A percentile compares a stretch with the other conserved stretches of the same genome.
phyloP scores from a whole-genome alignment of 139 green algal species.

The Chlorella sorokiniana region DNA sequence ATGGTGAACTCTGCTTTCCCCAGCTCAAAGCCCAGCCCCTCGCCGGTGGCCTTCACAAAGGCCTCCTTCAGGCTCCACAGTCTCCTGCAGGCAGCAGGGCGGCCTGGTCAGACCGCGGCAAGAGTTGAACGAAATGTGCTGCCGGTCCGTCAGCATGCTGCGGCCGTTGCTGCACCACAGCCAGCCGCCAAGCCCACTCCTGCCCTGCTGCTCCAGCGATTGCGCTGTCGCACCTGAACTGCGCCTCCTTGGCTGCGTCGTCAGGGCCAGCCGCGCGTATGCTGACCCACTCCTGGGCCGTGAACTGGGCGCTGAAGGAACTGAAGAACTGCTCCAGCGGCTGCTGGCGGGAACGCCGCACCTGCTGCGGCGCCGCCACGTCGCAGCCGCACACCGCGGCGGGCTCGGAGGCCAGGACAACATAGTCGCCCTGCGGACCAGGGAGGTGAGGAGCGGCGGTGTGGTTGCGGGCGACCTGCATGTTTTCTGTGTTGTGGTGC shows the following conservation, averaged over 20 bases:
- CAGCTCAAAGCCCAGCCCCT: slow-evolving; percentile 79
- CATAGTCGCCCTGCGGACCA: slow-evolving; percentile 68
- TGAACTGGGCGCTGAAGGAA: slow-evolving; percentile 52
- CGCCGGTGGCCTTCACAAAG: slow-evolving; percentile 80
- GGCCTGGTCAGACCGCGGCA: no score
- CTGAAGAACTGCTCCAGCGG: slow-evolving; percentile 23
- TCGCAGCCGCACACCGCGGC: slow-evolving; percentile 78
- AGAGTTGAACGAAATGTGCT: no score
- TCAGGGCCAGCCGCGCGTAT: slow-evolving; percentile 29
- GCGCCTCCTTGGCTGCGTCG: slow-evolving; percentile 48
- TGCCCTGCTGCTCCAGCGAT: no score
- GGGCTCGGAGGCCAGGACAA: slow-evolving; percentile 75
- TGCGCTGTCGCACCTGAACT: slow-evolving; percentile 52
- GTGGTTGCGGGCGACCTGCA: neutral
- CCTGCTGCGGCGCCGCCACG: slow-evolving; percentile 71
- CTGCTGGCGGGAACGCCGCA: slow-evolving; percentile 10
- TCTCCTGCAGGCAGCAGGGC: slow-evolving; percentile 12
- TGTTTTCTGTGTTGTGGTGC: no score
- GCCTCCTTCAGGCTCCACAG: slow-evolving; percentile 88
- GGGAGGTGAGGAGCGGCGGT: neutral
- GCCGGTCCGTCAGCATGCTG: no score
- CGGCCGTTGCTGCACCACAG: neutral
- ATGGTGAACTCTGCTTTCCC: slow-evolving; percentile 58
- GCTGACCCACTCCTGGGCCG: slow-evolving; percentile 46
- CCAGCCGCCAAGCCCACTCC: no score